Evolutionary conservation across 495 filamentous ascomycete genomes (phyloP).

Genomic region (Chaetomium tenue): DNA sequence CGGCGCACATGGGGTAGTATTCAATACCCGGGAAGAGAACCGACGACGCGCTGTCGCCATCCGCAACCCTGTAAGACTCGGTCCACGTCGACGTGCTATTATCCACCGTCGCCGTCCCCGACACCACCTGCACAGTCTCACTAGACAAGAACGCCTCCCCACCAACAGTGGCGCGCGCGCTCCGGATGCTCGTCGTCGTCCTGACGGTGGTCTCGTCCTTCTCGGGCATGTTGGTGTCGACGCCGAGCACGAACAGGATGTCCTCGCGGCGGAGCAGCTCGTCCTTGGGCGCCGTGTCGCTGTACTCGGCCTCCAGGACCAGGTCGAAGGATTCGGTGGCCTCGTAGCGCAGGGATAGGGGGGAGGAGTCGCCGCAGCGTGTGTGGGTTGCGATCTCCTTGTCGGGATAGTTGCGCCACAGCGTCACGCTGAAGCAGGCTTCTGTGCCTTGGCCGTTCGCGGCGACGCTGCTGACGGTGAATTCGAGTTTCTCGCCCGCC

Average conservation of each 20-base stretch:
- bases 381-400: slow-evolving; percentile 1
- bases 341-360: slow-evolving; percentile 12
- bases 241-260: slow-evolving; percentile 12
- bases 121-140: slow-evolving; percentile 13
- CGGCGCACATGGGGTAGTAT: neutral
- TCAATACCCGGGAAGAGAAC: neutral
- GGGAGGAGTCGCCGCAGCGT: slow-evolving; percentile 21
- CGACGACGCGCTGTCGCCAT: neutral
- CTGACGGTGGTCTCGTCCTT: slow-evolving; percentile 15
- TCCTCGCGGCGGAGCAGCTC: slow-evolving; percentile 16
- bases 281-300: slow-evolving; percentile 23
- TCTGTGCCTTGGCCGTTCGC: slow-evolving; percentile 7
- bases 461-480: slow-evolving; percentile 20
- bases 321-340: slow-evolving; percentile 8
- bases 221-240: slow-evolving; percentile 16
- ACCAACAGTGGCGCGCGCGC: neutral
- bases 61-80: neutral
- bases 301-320: slow-evolving; percentile 16
- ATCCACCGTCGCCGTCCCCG: neutral
- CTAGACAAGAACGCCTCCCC: neutral
- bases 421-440: slow-evolving; percentile 13
- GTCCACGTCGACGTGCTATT: neutral
- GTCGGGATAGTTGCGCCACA: slow-evolving; percentile 9
- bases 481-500: slow-evolving; percentile 19
- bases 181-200: slow-evolving; percentile 6